Evolutionary conservation across 306 rosid species (phyloP), one percentile per base, ranked within the genome.

Genomic region (Quillaja saponaria): DNA sequence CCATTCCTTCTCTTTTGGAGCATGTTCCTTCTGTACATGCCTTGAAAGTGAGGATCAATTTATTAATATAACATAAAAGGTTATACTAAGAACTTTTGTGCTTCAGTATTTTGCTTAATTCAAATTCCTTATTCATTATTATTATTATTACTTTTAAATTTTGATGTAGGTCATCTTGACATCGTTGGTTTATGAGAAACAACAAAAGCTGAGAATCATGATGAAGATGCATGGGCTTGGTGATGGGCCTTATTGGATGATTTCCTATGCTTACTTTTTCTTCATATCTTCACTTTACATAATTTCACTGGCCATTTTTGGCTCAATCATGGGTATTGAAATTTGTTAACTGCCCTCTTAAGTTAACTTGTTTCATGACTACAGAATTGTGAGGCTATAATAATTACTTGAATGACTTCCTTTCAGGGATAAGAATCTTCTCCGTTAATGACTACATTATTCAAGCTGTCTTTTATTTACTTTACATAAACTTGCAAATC

Each of bases 141-240:
- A n/a, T n/a, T n/a, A n/a, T n/a, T n/a, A n/a, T n/a, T n/a, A n/a
- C n/a, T n/a, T n/a, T n/a, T n/a, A n/a, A n/a, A n/a, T n/a, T n/a
- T n/a, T n/a, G n/a, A 58, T 64, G 50, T 56, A 91, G 97, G 86
- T 91, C 69, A 72, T 69, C 25, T 66, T 91, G 59, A 75, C 87
- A 38, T 65, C 97, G 1, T 72, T 91, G 68, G 96, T 88, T 10
- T 91, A 91, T 53, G 97, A 91, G 82, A 91, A 79, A 67, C 81
- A 85, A 66, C 86, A 88, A 53, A 88, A 75, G 54, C 68, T 91
- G 71, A 85, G 96, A 85, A 88, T 91, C 80, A 91, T 91, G 97
- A 91, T 91, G 97, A 91, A 88, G 79, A 91, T 91, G 97, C 97
- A 91, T 9, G 97, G 97, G 66, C 97, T 91, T 58, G 96, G 91